Evolutionary conservation across 2,329 filamentous ascomycete genomes (phyloP).

Genomic region (Grosmannia serpens): DNA sequence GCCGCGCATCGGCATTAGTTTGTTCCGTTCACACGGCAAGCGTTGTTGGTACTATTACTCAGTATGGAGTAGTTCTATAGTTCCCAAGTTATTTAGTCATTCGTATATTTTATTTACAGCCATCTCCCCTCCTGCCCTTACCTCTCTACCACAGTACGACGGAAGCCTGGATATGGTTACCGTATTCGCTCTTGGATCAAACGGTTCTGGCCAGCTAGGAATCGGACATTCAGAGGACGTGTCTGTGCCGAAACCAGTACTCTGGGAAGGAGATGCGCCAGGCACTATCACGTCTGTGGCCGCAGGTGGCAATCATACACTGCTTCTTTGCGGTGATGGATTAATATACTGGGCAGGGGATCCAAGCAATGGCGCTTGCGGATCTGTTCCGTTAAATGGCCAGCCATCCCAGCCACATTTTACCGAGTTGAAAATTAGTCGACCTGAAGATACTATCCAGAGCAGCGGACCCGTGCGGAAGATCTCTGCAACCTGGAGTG

Average conservation of each 20-base stretch:
- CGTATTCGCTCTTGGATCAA: constrained; percentile 62
- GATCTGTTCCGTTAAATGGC: constrained; percentile 22
- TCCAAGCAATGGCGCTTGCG: constrained; percentile 41
- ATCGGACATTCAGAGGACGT: constrained; percentile 62
- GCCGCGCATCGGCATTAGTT: background rate
- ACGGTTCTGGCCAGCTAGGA: constrained; percentile 64
- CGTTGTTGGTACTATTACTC: background rate
- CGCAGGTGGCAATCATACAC: constrained; percentile 78
- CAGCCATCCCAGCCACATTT: constrained; percentile 14
- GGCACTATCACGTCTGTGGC: constrained; percentile 27
- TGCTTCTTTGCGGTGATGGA: constrained; percentile 53
- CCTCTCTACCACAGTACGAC: background rate
- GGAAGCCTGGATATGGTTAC: constrained; percentile 27
- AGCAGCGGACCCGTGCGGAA: constrained; percentile 20
- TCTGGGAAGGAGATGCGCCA: constrained; percentile 36
- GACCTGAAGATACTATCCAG: constrained; percentile 21
- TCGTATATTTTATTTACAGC: background rate
- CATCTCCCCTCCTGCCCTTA: background rate
- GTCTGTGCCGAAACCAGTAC: constrained; percentile 49
- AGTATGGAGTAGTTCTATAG: background rate
- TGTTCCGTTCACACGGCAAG: background rate
- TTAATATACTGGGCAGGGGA: constrained; percentile 56
- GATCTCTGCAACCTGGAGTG: constrained; percentile 69
- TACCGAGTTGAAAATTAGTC: constrained; percentile 25
- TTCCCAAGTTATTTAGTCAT: no score